Conservation (phyloP, 441 rosid species). For the Croton setiger region DNA sequence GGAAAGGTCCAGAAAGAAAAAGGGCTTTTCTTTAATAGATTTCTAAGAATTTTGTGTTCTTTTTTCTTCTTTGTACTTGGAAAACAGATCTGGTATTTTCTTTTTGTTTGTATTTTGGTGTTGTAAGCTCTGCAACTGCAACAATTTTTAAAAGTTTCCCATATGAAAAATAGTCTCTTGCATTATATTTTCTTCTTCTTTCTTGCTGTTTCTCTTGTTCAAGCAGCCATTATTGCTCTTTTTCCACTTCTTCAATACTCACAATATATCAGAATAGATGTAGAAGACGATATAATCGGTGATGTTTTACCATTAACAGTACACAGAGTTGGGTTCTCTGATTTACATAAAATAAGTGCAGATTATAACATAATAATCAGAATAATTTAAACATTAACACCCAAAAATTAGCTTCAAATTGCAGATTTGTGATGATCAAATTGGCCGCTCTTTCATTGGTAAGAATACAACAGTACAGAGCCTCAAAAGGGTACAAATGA, state of each 20-base stretch:
- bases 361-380: no score
- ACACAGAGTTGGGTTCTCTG: no score
- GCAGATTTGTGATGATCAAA: no score
- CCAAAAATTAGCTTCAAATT: no score
- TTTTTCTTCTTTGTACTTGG: slow-evolving; percentile 22
- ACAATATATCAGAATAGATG: no score
- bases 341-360: no score
- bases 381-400: no score
- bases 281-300: no score
- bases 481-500: background rate
- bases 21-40: slow-evolving; percentile 30
- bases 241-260: no score
- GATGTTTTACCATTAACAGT: no score
- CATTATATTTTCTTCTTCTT: background rate
- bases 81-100: slow-evolving; percentile 11
- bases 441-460: no score
- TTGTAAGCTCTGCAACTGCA: slow-evolving; percentile 48
- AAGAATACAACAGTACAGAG: background rate
- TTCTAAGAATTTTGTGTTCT: slow-evolving; percentile 15
- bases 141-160: slow-evolving; percentile 22
- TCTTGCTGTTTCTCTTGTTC: background rate
- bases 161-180: slow-evolving; percentile 28
- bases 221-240: no score
- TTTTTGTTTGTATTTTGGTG: slow-evolving; percentile 10
- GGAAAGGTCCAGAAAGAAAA: slow-evolving; percentile 23